phyloP scores from a whole-genome alignment of 768 basidiomycete species.

The Amanita subjunquillea region DNA sequence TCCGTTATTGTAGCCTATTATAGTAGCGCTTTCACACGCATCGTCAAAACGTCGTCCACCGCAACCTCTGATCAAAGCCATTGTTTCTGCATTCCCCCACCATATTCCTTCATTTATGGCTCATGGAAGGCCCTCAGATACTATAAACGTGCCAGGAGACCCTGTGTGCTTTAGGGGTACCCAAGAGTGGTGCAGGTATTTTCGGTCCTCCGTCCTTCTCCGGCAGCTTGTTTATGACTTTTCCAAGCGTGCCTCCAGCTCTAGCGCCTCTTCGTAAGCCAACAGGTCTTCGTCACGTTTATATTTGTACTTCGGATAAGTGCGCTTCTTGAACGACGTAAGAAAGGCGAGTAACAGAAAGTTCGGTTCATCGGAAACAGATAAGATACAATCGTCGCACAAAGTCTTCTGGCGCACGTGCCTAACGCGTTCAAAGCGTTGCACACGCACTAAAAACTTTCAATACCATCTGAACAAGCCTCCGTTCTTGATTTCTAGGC shows the following conservation, averaged over 20 bases:
- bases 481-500: conserved; percentile 24
- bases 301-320: conserved; percentile 55
- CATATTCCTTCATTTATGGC: not conserved
- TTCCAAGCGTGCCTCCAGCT: conserved; percentile 48
- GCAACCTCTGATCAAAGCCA: not conserved
- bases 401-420: conserved; percentile 48
- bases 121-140: conserved; percentile 8
- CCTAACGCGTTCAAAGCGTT: conserved; percentile 24
- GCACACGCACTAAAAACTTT: conserved; percentile 15
- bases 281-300: conserved; percentile 55
- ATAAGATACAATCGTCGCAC: conserved; percentile 67
- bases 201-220: not conserved
- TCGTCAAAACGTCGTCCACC: not conserved
- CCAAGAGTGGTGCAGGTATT: conserved; percentile 10
- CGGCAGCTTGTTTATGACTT: conserved; percentile 23
- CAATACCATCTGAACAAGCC: conserved; percentile 34
- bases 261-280: conserved; percentile 69
- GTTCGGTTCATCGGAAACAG: conserved; percentile 66
- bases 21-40: not conserved
- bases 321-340: conserved; percentile 65
- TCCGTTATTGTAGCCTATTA: not conserved
- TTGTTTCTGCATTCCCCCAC: not conserved
- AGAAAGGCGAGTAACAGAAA: conserved; percentile 67
- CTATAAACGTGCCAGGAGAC: conserved; percentile 7
- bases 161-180: conserved; percentile 9